phyloP scores from a whole-genome alignment of 352 stramenopile species.

The Pythium utonaiense region DNA sequence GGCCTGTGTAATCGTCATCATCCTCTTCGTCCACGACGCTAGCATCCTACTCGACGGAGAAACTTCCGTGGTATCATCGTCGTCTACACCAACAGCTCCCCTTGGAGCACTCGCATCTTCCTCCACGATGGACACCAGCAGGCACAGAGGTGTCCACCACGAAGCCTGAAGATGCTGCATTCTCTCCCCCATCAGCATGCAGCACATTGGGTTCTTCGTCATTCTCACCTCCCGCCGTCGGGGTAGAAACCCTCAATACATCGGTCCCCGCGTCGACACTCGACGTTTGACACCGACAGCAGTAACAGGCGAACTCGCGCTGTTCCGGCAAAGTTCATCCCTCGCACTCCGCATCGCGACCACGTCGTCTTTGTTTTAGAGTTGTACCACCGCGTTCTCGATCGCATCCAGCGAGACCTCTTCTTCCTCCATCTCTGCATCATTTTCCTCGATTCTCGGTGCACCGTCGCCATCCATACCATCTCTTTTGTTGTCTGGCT shows the following conservation, averaged over 20 bases:
- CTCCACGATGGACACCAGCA: not conserved
- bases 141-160: not conserved
- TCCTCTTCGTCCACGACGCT: constrained; percentile 16
- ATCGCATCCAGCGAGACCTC: constrained; percentile 71
- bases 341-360: constrained; percentile 85
- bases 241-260: constrained; percentile 4
- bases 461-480: constrained; percentile 25
- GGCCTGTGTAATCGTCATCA: constrained; percentile 25
- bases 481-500: constrained; percentile 24
- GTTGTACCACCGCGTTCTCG: constrained; percentile 90
- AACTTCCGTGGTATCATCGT: not conserved
- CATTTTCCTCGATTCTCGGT: constrained; percentile 19
- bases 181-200: not conserved
- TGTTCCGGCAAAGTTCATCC: constrained; percentile 56
- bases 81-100: not conserved
- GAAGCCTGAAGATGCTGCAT: not conserved
- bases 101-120: not conserved
- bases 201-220: no score
- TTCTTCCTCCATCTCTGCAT: constrained; percentile 34
- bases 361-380: constrained; percentile 86
- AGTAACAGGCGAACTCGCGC: constrained; percentile 45
- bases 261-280: constrained; percentile 10
- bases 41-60: constrained; percentile 3
- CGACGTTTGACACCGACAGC: constrained; percentile 20
- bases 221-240: constrained; percentile 2